Conservation (phyloP, 2,329 filamentous ascomycete genomes). For the Fonsecaea pugnacius region DNA sequence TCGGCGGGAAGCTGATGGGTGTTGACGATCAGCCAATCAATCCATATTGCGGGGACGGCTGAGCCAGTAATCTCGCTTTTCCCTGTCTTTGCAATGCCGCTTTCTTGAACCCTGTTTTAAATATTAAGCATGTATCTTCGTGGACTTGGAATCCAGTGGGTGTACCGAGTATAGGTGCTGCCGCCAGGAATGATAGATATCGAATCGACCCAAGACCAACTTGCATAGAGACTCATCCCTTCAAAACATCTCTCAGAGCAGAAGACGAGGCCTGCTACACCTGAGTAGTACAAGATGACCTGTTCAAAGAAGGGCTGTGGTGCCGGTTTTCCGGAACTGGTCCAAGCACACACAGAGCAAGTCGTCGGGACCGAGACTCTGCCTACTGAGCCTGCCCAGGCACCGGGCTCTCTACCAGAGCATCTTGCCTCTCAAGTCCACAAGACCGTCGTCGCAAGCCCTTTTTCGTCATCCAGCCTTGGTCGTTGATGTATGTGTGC, state of each 20-base stretch:
- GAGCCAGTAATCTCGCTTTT: not conserved
- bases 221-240: not conserved
- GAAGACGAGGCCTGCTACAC: not conserved
- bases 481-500: not conserved
- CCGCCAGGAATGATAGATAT: not conserved
- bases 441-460: not conserved
- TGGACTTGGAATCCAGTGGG: not conserved
- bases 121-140: not conserved
- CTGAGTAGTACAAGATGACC: not conserved
- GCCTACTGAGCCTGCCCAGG: not conserved
- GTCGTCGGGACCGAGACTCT: not conserved
- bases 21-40: conserved; percentile 3
- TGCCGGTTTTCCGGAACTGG: not conserved
- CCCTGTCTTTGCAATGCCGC: not conserved
- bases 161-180: not conserved
- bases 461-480: not conserved
- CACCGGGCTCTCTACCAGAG: not conserved
- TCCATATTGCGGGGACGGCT: not conserved
- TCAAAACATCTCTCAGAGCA: not conserved
- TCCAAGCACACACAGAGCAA: not conserved
- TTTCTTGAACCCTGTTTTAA: not conserved
- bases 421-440: not conserved
- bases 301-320: not conserved
- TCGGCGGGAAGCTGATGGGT: not conserved
- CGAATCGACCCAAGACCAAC: not conserved